Conservation (phyloP, 73 alveolate genomes). For the Symbiodinium pilosum region DNA sequence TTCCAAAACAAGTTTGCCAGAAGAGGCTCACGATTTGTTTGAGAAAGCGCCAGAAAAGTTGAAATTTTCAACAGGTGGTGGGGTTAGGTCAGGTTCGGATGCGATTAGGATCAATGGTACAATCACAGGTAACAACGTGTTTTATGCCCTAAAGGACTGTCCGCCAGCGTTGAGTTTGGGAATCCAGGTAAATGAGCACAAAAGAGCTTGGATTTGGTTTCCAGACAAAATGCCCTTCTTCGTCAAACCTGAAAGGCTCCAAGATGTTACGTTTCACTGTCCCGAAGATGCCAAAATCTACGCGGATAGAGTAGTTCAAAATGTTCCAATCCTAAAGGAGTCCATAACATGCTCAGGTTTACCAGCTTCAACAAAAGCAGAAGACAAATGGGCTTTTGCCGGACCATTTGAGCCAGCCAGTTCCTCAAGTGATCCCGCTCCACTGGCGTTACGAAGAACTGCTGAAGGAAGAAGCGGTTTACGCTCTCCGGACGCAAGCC, state of each 20-base stretch:
- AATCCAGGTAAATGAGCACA: not conserved
- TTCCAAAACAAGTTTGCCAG: conserved; percentile 1
- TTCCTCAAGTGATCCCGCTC: not conserved
- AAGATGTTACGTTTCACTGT: not conserved
- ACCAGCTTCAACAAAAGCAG: not conserved
- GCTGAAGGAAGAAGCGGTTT: not conserved
- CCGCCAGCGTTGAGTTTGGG: not conserved
- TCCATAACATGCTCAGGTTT: not conserved
- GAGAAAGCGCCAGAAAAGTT: conserved; percentile 9
- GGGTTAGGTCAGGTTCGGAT: not conserved
- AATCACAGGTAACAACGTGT: not conserved
- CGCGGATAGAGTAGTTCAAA: conserved; percentile 6
- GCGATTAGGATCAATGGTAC: not conserved
- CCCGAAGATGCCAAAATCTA: conserved; percentile 28
- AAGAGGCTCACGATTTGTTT: not conserved
- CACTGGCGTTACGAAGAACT: not conserved
- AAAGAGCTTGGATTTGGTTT: conserved; percentile 20
- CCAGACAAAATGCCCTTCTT: conserved; percentile 25
- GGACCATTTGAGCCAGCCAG: not conserved
- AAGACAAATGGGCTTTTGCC: not conserved
- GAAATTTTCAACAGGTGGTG: conserved; percentile 23
- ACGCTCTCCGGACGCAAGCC: not conserved
- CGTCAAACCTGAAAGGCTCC: not conserved
- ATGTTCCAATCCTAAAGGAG: not conserved
- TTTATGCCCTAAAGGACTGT: not conserved